Evolutionary conservation across 768 basidiomycete species (phyloP).

Genomic region (Plicaturopsis crispa): DNA sequence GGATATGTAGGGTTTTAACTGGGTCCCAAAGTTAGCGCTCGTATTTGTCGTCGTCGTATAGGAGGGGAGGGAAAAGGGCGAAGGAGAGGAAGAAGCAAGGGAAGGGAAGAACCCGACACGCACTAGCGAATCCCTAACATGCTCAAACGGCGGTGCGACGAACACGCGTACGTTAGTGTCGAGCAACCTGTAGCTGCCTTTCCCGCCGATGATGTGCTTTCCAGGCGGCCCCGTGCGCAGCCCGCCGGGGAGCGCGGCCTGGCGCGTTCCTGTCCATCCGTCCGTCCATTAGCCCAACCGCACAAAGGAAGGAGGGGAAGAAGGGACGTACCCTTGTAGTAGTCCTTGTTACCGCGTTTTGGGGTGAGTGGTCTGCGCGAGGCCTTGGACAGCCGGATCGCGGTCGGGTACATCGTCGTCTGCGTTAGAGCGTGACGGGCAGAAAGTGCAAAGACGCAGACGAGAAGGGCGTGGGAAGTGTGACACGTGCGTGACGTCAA

Average conservation of each 20-base stretch:
- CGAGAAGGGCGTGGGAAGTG: too few species aligned
- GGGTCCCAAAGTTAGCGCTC: not conserved
- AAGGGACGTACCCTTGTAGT: constrained; percentile 77
- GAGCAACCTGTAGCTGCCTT: constrained; percentile 72
- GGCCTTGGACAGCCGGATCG: constrained; percentile 70
- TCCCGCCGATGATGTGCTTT: constrained; percentile 70
- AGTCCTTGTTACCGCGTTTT: constrained; percentile 92
- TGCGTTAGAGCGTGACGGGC: too few species aligned
- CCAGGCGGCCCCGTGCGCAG: constrained; percentile 86
- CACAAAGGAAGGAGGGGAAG: not conserved
- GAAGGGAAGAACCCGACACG: constrained; percentile 15
- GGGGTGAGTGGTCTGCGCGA: constrained; percentile 76
- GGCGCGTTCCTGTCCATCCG: constrained; percentile 63
- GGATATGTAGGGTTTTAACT: constrained; percentile 72
- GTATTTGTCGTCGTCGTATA: too few species aligned
- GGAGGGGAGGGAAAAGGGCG: constrained; percentile 1
- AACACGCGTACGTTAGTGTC: constrained; percentile 82
- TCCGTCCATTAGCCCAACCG: not conserved
- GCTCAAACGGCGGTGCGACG: constrained; percentile 68
- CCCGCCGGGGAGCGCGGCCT: constrained; percentile 77
- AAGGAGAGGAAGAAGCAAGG: not conserved
- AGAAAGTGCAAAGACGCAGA: too few species aligned
- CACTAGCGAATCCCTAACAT: constrained; percentile 51
- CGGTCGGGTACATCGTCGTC: constrained; percentile 57
- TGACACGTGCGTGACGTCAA: too few species aligned